A percentile compares a stretch with the other conserved stretches of the same genome.
phyloP scores from a whole-genome alignment of 2,329 filamentous ascomycete genomes.

The Colletotrichum coccodes region DNA sequence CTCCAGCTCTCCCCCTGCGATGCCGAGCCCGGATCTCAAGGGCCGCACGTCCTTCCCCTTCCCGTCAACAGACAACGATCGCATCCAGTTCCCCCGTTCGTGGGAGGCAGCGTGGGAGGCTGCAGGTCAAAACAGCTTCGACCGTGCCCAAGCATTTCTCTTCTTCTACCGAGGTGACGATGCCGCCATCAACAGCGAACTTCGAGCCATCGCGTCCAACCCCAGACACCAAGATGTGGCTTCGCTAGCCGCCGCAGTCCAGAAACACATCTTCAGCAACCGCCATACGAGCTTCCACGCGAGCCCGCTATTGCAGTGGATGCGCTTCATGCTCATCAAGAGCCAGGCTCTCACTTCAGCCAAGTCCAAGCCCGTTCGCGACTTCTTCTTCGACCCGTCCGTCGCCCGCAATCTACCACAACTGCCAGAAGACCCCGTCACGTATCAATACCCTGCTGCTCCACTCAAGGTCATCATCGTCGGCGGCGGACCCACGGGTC shows the following conservation, averaged over 20 bases:
- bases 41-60: not conserved
- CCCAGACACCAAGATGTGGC: constrained; percentile 36
- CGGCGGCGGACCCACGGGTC: constrained; percentile 36
- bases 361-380: constrained; percentile 38
- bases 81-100: constrained; percentile 6
- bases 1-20: not conserved
- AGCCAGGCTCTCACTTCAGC: constrained; percentile 37
- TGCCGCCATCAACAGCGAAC: constrained; percentile 34
- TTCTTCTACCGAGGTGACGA: constrained; percentile 41
- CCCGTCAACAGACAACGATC: not conserved
- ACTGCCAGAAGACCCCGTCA: constrained; percentile 35
- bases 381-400: constrained; percentile 49
- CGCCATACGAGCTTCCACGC: constrained; percentile 41
- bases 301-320: constrained; percentile 42
- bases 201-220: constrained; percentile 43
- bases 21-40: not conserved
- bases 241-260: constrained; percentile 40
- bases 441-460: constrained; percentile 40
- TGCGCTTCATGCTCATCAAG: constrained; percentile 47
- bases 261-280: constrained; percentile 38
- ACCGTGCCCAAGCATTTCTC: constrained; percentile 44
- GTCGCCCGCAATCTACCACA: constrained; percentile 40
- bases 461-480: constrained; percentile 37
- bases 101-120: constrained; percentile 20
- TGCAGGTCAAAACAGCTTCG: constrained; percentile 36